These are phyloP conservation scores for Clohesyomyces aquaticus DNA, from an alignment of 495 filamentous ascomycete genomes.

Conservation along the genomic window DNA sequence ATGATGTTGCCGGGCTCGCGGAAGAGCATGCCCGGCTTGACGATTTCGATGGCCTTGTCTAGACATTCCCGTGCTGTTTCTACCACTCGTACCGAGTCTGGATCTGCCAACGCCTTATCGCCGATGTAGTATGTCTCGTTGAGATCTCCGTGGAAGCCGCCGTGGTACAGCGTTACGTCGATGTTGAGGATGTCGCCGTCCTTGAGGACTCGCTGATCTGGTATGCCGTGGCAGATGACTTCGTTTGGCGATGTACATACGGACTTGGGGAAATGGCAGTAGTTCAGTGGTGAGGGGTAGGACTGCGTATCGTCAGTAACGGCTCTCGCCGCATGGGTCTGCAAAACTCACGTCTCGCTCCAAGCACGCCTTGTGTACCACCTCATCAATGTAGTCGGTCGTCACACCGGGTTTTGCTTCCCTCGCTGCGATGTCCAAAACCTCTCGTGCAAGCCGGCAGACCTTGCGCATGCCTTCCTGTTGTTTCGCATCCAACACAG, in stretches of 20 bases:
- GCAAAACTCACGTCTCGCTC: conserved; percentile 75
- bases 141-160: conserved; percentile 51
- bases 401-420: conserved; percentile 85
- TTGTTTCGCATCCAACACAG: conserved; percentile 75
- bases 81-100: conserved; percentile 49
- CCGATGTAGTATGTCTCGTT: conserved; percentile 54
- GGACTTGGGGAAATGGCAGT: conserved; percentile 95
- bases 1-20: conserved; percentile 49
- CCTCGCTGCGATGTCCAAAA: conserved; percentile 86
- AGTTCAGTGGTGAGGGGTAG: conserved; percentile 96
- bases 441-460: conserved; percentile 84
- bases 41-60: conserved; percentile 49
- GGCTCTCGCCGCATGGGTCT: neutral
- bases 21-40: conserved; percentile 51
- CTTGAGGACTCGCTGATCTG: conserved; percentile 47
- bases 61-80: conserved; percentile 49
- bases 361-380: conserved; percentile 93
- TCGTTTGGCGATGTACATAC: conserved; percentile 96
- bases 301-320: conserved; percentile 58
- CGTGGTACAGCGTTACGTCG: conserved; percentile 51
- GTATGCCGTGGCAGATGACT: conserved; percentile 67
- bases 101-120: conserved; percentile 43
- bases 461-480: conserved; percentile 92
- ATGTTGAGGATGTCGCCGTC: conserved; percentile 54
- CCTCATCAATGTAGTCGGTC: conserved; percentile 93